phyloP scores from a whole-genome alignment of 2,329 filamentous ascomycete genomes.

The Aspergillus japonicus region DNA sequence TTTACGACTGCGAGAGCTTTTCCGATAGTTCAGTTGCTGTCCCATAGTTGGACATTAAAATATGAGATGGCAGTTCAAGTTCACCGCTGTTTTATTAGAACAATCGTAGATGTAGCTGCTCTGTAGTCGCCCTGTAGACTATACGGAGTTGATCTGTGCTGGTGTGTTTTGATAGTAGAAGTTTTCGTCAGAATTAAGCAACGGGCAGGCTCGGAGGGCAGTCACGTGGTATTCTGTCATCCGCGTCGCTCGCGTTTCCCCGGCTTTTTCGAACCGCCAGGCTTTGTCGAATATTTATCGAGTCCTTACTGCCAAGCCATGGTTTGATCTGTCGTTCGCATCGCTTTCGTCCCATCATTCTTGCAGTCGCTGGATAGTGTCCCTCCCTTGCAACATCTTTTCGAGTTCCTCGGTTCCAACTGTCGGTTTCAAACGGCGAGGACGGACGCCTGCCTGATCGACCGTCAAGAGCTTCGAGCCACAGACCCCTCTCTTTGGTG shows the following conservation, averaged over 20 bases:
- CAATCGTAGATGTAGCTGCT: background rate
- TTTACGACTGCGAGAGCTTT: slow-evolving; percentile 31
- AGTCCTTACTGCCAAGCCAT: background rate
- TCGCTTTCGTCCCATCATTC: background rate
- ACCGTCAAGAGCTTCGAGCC: background rate
- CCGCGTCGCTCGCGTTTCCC: slow-evolving; percentile 25
- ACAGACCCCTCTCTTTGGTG: slow-evolving; percentile 1
- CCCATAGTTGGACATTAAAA: slow-evolving; percentile 32
- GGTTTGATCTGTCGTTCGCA: slow-evolving; percentile 5
- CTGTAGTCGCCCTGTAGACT: no score
- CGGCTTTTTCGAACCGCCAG: slow-evolving; percentile 16
- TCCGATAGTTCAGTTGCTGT: slow-evolving; percentile 25
- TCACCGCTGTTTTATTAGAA: background rate
- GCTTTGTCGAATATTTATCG: slow-evolving; percentile 6
- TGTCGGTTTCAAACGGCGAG: background rate
- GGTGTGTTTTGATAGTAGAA: no score
- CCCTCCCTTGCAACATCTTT: background rate
- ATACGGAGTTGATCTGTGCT: no score
- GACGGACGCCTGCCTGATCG: background rate
- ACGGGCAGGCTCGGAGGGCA: background rate
- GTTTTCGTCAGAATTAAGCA: background rate
- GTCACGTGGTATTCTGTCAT: slow-evolving; percentile 19
- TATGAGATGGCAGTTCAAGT: slow-evolving; percentile 24
- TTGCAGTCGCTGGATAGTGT: background rate
- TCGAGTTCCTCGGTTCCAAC: background rate